Evolutionary conservation across 2,329 filamentous ascomycete species (phyloP).

Genomic region (Beauveria rudraprayagi): DNA sequence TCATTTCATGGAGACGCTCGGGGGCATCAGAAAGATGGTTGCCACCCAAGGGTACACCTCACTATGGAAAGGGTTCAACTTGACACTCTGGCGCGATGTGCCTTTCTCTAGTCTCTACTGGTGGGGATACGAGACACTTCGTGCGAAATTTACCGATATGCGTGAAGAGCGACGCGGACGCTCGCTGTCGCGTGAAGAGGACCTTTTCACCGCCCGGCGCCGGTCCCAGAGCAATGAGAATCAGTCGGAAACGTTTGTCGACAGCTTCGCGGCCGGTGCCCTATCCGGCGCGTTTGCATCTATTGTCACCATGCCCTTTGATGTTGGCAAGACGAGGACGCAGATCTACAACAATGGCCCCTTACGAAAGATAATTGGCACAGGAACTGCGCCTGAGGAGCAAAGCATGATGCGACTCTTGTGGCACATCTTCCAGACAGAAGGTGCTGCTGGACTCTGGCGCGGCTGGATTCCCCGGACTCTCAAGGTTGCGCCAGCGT

Average conservation of each 20-base stretch:
- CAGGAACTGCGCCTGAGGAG: constrained; percentile 56
- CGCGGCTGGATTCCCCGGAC: constrained; percentile 86
- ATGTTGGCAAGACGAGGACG: constrained; percentile 92
- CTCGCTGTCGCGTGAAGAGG: constrained; percentile 25
- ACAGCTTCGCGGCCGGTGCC: constrained; percentile 84
- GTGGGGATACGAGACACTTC: constrained; percentile 90
- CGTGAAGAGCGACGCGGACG: constrained; percentile 47
- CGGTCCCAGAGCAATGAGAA: constrained; percentile 59
- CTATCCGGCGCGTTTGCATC: constrained; percentile 77
- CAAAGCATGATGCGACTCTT: constrained; percentile 72
- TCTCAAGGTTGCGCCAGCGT: constrained; percentile 89
- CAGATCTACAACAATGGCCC: constrained; percentile 64
- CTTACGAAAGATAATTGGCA: constrained; percentile 26
- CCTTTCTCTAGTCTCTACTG: constrained; percentile 97
- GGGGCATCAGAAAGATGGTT: constrained; percentile 73
- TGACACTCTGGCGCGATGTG: constrained; percentile 94
- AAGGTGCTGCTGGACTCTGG: constrained; percentile 76
- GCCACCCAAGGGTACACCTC: constrained; percentile 66
- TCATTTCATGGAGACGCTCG: constrained; percentile 72
- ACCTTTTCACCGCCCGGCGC: constrained; percentile 35
- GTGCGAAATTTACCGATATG: constrained; percentile 60
- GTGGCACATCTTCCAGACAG: constrained; percentile 83
- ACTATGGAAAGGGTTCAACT: constrained; percentile 80
- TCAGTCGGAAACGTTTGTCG: constrained; percentile 69
- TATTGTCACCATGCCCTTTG: constrained; percentile 86